Evolutionary conservation across 2,329 filamentous ascomycete species (phyloP), one percentile per base, ranked within the genome.

Genomic region (Calonectria multiphialidica): DNA sequence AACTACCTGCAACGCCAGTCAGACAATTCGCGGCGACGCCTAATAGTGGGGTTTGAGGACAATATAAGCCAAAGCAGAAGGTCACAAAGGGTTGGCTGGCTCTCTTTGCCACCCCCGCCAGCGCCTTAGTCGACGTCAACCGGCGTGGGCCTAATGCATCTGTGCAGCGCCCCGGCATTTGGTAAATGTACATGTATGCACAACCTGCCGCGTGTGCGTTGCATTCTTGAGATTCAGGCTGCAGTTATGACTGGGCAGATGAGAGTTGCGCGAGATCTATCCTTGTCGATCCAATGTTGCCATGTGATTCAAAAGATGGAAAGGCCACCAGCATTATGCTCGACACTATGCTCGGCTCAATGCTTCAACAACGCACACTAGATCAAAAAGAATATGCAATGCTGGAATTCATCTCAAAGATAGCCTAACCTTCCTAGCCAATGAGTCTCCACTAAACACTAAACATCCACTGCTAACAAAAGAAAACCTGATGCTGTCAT

Each of bases 401-500:
- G 55, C 66, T 68, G 25, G 23, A 68, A 62, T 53, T 62, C 45
- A 53, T 49, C 53, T 42, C 35, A n/a, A 33, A 25, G 62, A 53
- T 45, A 63, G 23, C 55, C 45, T 53, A 23, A 28, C 25, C 13
- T 53, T 61, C 25, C 33, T 33, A 62, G 44, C 57, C 57, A 62
- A 62, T 45, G 15, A 62, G 21, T 40, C 13, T 33, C 6, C 57
- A 23, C 57, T 23, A 21, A 47, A 28, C 57, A 23, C 57, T 23
- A 21, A 47, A 28, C 45, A 40, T 59, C 21, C 25, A 18, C 28
- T 37, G 23, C 47, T 40, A 40, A 33, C 49, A 77, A 70, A 66
- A 62, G 62, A 63, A 59, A 70, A 72, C 57, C 37, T 71, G 57
- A 73, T 76, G 68, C 74, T 63, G 64, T 55, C 62, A 67, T 68